Percentiles rank a stretch among this genome's conserved stretches.
Evolutionary conservation across 176 grass and related monocot genomes (phyloP).

Genomic region (Luzula sylvatica): DNA sequence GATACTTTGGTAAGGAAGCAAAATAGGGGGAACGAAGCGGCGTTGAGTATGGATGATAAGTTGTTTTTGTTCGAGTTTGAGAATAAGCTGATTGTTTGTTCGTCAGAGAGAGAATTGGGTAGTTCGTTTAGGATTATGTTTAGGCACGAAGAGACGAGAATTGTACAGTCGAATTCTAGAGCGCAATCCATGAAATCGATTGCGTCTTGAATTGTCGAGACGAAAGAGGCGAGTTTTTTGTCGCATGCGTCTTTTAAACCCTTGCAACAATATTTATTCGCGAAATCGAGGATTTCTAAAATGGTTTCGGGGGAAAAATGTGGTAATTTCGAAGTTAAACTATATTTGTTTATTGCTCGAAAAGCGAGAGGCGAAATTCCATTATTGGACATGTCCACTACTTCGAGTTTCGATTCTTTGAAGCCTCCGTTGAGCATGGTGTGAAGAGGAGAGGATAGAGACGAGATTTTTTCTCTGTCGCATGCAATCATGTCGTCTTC

Average conservation of each 20-base stretch:
- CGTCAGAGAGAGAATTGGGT: conserved; percentile 81
- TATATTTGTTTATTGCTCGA: conserved; percentile 79
- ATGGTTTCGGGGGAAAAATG: conserved; percentile 70
- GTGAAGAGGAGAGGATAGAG: conserved; percentile 70
- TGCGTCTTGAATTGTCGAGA: conserved; percentile 89
- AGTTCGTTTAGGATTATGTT: conserved; percentile 75
- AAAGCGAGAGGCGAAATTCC: conserved; percentile 76
- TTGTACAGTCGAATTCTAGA: conserved; percentile 68
- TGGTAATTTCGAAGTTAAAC: conserved; percentile 46
- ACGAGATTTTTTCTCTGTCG: conserved; percentile 66
- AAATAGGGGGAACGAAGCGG: conserved; percentile 80
- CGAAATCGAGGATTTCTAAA: conserved; percentile 88
- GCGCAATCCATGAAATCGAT: conserved; percentile 94
- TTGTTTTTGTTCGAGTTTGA: conserved; percentile 56
- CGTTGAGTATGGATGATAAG: conserved; percentile 58
- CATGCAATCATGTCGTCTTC: conserved; percentile 73
- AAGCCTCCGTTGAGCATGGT: conserved; percentile 95
- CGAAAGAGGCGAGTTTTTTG: conserved; percentile 70
- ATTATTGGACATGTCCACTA: conserved; percentile 86
- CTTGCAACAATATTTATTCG: conserved; percentile 95
- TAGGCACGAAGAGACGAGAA: conserved; percentile 86
- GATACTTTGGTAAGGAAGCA: conserved; percentile 87
- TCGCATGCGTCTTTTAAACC: conserved; percentile 91
- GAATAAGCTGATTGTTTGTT: conserved; percentile 70
- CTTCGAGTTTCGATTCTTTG: conserved; percentile 66